Evolutionary conservation across 345 rosid genomes (phyloP), one percentile per base, ranked within the genome.

Genomic region (Turnera subulata): DNA sequence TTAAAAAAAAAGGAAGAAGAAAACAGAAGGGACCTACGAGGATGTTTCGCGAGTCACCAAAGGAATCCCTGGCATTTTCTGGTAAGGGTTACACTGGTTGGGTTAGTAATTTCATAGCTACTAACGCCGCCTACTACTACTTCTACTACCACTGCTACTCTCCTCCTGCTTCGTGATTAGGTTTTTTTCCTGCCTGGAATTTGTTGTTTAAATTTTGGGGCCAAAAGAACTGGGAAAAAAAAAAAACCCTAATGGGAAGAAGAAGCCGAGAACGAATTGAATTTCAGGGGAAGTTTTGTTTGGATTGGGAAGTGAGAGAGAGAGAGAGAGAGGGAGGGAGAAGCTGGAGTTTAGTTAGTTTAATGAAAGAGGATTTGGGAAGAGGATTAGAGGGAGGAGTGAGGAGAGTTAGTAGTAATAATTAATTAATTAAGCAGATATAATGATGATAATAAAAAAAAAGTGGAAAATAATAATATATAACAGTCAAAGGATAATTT

Each of bases 21-120:
- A 17, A 26, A 25, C n/a, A n/a, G n/a, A 55, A 48, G 38, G 40
- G 61, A 26, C 82, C 17, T 77, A 87, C 97, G 91, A 79, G 43
- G 56, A 60, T 58, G 91, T 69, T 79, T 83, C 84, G 56, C 85
- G 93, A 72, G 82, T 69, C 47, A 79, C 81, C 63, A 90, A 73
- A 74, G 93, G 93, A 68, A 90, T 85, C 83, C 97, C 91, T 72
- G 93, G 97, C 97, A 90, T 90, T 80, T 76, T 75, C 47, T 29
- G 35, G 35, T 3, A 8, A 29, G 35, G 25, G 66, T 65, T 69
- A 79, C 49, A 59, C 55, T 54, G 56, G 46, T 60, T 63, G 71
- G 44, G 50, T 55, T 50, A 45, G 59, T 26, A 69, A 56, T 62
- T 67, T 46, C 91, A 77, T 67, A 53, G 72, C 77, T 74, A 43